Conservation (phyloP, 2,329 filamentous ascomycete species). For the Arthroderma sp. region DNA sequence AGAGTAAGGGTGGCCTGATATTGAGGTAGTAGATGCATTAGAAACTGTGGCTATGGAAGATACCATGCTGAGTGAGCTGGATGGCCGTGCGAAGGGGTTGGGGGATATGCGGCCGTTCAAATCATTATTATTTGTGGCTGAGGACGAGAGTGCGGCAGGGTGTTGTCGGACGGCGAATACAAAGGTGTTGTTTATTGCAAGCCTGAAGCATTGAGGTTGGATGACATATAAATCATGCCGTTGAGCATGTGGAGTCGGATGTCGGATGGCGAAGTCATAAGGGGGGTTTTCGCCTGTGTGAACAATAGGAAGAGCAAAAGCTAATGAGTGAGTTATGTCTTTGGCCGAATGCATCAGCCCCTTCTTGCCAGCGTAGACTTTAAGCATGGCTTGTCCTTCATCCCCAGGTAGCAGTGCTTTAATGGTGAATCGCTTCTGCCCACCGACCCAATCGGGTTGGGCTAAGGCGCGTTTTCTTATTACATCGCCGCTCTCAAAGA, state of each 20-base stretch:
- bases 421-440: constrained; percentile 80
- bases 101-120: constrained; percentile 37
- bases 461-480: constrained; percentile 75
- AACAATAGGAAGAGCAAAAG: constrained; percentile 76
- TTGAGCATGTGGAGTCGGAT: constrained; percentile 95
- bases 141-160: constrained; percentile 47
- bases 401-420: constrained; percentile 87
- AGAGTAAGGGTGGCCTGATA: constrained; percentile 32
- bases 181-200: constrained; percentile 93
- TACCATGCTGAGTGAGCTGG: constrained; percentile 49
- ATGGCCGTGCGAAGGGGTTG: constrained; percentile 39
- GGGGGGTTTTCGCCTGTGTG: constrained; percentile 87
- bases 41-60: constrained; percentile 43
- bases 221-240: constrained; percentile 93
- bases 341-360: constrained; percentile 97
- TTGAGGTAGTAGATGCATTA: constrained; percentile 15
- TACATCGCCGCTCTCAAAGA: constrained; percentile 81
- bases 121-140: constrained; percentile 24
- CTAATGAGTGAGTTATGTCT: constrained; percentile 84
- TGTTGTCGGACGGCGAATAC: constrained; percentile 94
- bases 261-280: constrained; percentile 83
- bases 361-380: constrained; percentile 84
- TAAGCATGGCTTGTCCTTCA: constrained; percentile 75
- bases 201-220: constrained; percentile 78
- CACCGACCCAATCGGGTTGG: constrained; percentile 81